Percentiles rank a stretch among this genome's conserved stretches.
These are phyloP conservation scores for Saturnispora besseyi DNA, from an alignment of 805 yeast species.

Conservation along the genomic window DNA sequence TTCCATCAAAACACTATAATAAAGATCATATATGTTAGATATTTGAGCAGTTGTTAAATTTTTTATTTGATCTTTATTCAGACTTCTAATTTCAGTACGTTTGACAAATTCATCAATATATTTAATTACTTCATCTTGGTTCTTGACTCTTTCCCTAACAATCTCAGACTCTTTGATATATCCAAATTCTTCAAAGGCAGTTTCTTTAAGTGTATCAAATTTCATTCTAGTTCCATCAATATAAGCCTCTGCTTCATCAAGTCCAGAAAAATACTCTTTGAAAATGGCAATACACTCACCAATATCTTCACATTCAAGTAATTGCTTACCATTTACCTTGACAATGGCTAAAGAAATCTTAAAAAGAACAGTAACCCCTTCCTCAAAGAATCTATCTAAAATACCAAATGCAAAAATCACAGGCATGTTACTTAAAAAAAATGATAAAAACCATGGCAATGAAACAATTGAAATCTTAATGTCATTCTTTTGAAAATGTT, in stretches of 20 bases:
- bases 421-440: constrained; percentile 91
- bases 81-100: constrained; percentile 79
- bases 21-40: constrained; percentile 74
- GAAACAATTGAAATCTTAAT: constrained; percentile 91
- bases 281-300: constrained; percentile 83
- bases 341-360: constrained; percentile 92
- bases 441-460: constrained; percentile 90
- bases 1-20: constrained; percentile 60
- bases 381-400: constrained; percentile 79
- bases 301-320: constrained; percentile 77
- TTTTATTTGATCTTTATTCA: constrained; percentile 51
- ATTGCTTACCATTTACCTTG: constrained; percentile 76
- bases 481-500: constrained; percentile 67
- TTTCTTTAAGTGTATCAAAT: constrained; percentile 84
- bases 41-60: constrained; percentile 50
- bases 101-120: constrained; percentile 88
- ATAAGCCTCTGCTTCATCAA: constrained; percentile 63
- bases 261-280: constrained; percentile 67
- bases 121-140: constrained; percentile 67
- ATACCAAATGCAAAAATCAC: constrained; percentile 86
- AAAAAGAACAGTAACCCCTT: constrained; percentile 82
- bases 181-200: constrained; percentile 85
- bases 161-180: constrained; percentile 70
- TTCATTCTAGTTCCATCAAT: constrained; percentile 62
- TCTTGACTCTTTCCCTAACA: constrained; percentile 56